Evolutionary conservation across 2,329 filamentous ascomycete genomes (phyloP), one percentile per base, ranked within the genome.

Genomic region (Cladorrhinum sp.): DNA sequence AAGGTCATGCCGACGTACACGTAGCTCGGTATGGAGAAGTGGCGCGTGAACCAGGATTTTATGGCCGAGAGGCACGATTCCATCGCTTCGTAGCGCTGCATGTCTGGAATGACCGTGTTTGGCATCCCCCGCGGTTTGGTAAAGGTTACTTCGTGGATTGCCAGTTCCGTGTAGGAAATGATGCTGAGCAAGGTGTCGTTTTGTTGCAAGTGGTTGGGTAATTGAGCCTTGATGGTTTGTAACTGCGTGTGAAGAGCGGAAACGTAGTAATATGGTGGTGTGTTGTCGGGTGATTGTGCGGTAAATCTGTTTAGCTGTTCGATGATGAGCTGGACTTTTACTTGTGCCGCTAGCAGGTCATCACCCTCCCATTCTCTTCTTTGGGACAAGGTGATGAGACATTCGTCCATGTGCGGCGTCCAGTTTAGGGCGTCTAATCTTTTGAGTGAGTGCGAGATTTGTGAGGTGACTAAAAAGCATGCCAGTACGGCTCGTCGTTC

Each of bases 371-470:
- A 75, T 58, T 85, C 80, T 7, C 75, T 75, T 1, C 76, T 71
- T 16, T 76, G 72, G 3, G 75, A 72, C 0, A 88, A 71, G 1
- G 76, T 64, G 3, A 76, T 70, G 1, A 87, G 72, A 36, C 79
- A 83, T 36, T 86, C 83, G 27, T 86, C 83, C 75, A 88, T 79
- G 55, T 85, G 79, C 1, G 79, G 65, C 0, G 79, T 85, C 85
- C 85, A 89, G 2, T 74, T 76, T 53, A 87, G 73, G 1, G 77
- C 67, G 56, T 86, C 82, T 54, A 78, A 75, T 50, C 78, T 78
- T 23, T 77, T 77, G 13, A 82, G 72, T 6, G 66, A 62, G 3
- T 68, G 65, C 2, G 71, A 66, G 3, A 69, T 69, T 51, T 75
- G 62, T 68, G 68, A 68, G 13, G 64, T 76, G 18, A 80, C 64